These are phyloP conservation scores for Toxicodendron radicans DNA, from an alignment of 345 rosid species.

Conservation along the genomic window DNA sequence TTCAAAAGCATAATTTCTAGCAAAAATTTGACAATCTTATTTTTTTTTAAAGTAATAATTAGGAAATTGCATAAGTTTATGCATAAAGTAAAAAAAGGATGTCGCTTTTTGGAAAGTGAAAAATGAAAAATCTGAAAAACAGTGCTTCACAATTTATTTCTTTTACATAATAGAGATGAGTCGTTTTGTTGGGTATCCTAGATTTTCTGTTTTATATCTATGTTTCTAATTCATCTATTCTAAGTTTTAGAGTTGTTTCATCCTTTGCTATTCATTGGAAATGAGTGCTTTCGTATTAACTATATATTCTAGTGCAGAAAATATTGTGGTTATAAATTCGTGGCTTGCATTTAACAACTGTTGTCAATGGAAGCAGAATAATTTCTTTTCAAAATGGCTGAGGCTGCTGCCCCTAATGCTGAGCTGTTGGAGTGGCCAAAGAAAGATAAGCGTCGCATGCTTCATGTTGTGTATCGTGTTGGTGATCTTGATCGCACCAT, in stretches of 20 bases:
- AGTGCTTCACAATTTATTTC: too few relatives aligned
- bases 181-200: too few relatives aligned
- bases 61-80: too few relatives aligned
- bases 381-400: conserved; percentile 46
- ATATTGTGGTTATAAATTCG: background rate
- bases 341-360: background rate
- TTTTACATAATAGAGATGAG: too few relatives aligned
- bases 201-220: background rate
- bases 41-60: too few relatives aligned
- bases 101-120: too few relatives aligned
- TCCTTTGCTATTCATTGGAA: background rate
- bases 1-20: too few relatives aligned
- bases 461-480: conserved; percentile 88
- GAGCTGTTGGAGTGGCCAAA: conserved; percentile 84
- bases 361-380: background rate
- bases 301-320: background rate
- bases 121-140: too few relatives aligned
- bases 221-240: background rate
- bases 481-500: conserved; percentile 93
- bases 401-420: conserved; percentile 44
- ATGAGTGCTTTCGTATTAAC: background rate
- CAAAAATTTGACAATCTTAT: too few relatives aligned
- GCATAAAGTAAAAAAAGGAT: too few relatives aligned
- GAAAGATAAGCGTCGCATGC: conserved; percentile 86
- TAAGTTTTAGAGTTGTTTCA: background rate